These are phyloP conservation scores for Herpetomonas muscarum DNA, from an alignment of 208 protist species.

Conservation along the genomic window DNA sequence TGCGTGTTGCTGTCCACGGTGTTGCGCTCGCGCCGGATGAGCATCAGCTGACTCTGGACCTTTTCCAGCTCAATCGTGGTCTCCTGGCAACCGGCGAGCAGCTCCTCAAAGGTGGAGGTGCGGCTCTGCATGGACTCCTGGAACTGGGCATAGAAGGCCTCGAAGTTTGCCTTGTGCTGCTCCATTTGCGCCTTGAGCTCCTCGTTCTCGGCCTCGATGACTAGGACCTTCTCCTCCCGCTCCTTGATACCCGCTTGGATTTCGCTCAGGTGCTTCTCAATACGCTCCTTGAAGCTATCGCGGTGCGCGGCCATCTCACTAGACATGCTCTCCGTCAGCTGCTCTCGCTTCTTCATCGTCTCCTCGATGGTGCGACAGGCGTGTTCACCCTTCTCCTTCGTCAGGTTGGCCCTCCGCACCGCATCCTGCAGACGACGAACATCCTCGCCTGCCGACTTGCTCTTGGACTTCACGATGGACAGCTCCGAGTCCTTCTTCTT, in stretches of 20 bases:
- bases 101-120: slow-evolving; percentile 34
- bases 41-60: slow-evolving; percentile 43
- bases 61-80: slow-evolving; percentile 40
- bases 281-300: slow-evolving; percentile 24
- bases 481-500: slow-evolving; percentile 75
- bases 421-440: slow-evolving; percentile 28
- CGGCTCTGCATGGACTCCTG: slow-evolving; percentile 28
- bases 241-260: slow-evolving; percentile 43
- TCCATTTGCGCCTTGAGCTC: slow-evolving; percentile 39
- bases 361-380: slow-evolving; percentile 50
- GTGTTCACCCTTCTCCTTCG: slow-evolving; percentile 28
- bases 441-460: slow-evolving; percentile 28
- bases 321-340: slow-evolving; percentile 35
- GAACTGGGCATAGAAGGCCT: slow-evolving; percentile 42
- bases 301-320: slow-evolving; percentile 61
- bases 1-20: slow-evolving; percentile 25
- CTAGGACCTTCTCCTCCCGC: slow-evolving; percentile 27
- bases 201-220: slow-evolving; percentile 43
- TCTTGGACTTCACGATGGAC: slow-evolving; percentile 34
- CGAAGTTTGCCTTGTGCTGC: slow-evolving; percentile 49
- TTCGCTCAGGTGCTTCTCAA: slow-evolving; percentile 37
- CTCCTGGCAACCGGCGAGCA: slow-evolving; percentile 41
- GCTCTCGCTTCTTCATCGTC: slow-evolving; percentile 40
- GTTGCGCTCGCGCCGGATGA: slow-evolving; percentile 47
- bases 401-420: slow-evolving; percentile 18